Evolutionary conservation across 1,284 basidiomycete genomes (phyloP).

Genomic region (Heterobasidion occidentale): DNA sequence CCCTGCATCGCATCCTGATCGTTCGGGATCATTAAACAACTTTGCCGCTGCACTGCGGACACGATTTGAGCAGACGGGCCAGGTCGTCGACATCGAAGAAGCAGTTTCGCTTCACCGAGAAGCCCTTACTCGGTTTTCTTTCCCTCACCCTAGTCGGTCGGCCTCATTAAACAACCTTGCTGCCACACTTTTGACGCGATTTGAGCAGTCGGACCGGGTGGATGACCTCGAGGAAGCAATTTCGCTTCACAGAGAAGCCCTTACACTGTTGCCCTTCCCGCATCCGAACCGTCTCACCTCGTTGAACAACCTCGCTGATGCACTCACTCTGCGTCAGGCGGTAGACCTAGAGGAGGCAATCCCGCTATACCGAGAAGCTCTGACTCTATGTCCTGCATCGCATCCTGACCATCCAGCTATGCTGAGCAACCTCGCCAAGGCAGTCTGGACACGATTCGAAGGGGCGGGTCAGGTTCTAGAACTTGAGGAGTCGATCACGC

Average conservation of each 20-base stretch:
- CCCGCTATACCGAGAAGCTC: background rate
- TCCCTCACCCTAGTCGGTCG: background rate
- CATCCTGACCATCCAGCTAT: background rate
- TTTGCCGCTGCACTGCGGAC: conserved; percentile 20
- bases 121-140: conserved; percentile 9
- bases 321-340: background rate
- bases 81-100: conserved; percentile 22
- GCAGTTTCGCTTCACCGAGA: conserved; percentile 20
- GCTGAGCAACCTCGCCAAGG: background rate
- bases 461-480: background rate
- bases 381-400: background rate
- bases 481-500: background rate
- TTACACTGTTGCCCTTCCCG: background rate
- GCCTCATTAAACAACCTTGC: background rate
- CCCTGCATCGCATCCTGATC: conserved; percentile 12
- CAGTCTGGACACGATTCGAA: background rate
- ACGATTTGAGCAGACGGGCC: conserved; percentile 18
- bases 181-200: too few species aligned
- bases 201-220: too few species aligned
- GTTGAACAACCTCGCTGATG: background rate
- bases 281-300: background rate
- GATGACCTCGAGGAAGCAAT: background rate
- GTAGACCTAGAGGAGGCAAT: background rate
- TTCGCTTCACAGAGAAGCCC: background rate
- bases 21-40: conserved; percentile 15